A percentile compares a stretch with the other conserved stretches of the same genome.
Evolutionary conservation across 768 basidiomycete genomes (phyloP).

Genomic region (Tulasnella sp.): DNA sequence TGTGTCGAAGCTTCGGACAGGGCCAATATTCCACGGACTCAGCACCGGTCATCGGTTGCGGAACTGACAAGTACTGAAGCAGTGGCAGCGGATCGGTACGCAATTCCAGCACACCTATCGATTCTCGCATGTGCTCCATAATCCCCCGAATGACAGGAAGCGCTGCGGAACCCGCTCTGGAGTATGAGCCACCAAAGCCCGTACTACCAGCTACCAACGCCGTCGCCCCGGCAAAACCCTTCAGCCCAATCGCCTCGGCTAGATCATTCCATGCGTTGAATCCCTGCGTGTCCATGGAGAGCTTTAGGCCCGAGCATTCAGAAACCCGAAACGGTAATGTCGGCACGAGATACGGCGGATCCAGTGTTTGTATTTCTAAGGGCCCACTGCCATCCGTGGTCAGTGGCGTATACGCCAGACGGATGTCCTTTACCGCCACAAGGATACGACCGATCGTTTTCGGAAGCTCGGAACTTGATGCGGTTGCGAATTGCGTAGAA

Average conservation of each 20-base stretch:
- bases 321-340: neutral
- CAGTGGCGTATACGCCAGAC: neutral
- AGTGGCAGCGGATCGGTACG: neutral
- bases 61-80: neutral
- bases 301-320: neutral
- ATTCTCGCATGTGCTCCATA: neutral
- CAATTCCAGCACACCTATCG: neutral
- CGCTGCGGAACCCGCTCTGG: neutral
- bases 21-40: neutral
- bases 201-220: neutral
- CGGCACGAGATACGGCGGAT: neutral
- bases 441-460: neutral
- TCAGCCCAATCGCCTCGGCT: neutral
- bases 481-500: neutral
- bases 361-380: neutral
- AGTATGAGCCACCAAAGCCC: neutral
- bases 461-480: neutral
- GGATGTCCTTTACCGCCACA: neutral
- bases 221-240: neutral
- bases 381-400: neutral
- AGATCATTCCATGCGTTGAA: neutral
- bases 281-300: neutral
- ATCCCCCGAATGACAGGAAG: neutral
- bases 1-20: neutral
- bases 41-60: neutral